A percentile compares a stretch with the other conserved stretches of the same genome.
Conservation (phyloP, 306 rosid genomes). For the Bauhinia variegata region DNA sequence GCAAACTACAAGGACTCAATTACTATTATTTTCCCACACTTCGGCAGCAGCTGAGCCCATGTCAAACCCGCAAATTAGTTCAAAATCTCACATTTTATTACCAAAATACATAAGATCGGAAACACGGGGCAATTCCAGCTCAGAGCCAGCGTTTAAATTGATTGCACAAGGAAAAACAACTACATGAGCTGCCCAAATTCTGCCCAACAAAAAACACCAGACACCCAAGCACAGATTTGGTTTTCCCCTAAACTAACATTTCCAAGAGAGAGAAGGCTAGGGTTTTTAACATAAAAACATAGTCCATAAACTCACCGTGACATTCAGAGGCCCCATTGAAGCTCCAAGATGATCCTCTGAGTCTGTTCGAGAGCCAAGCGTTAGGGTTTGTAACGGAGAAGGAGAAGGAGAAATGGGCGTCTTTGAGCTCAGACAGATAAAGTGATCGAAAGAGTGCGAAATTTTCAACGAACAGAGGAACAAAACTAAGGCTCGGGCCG, state of each 20-base stretch:
- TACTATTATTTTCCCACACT: slow-evolving; percentile 26
- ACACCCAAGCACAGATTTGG: slow-evolving; percentile 54
- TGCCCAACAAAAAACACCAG: slow-evolving; percentile 49
- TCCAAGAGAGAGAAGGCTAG: slow-evolving; percentile 52
- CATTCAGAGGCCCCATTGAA: slow-evolving; percentile 51
- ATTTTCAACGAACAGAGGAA: slow-evolving; percentile 88
- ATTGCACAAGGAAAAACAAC: slow-evolving; percentile 26
- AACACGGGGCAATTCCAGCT: slow-evolving; percentile 49
- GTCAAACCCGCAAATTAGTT: slow-evolving; percentile 34
- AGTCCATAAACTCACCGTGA: slow-evolving; percentile 74
- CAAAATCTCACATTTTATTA: slow-evolving; percentile 45
- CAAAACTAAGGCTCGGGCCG: slow-evolving; percentile 73
- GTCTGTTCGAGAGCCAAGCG: slow-evolving; percentile 46
- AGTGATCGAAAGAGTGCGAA: slow-evolving; percentile 95
- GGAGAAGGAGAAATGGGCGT: slow-evolving; percentile 44
- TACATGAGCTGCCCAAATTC: slow-evolving; percentile 42
- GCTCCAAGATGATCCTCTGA: slow-evolving; percentile 60
- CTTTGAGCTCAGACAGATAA: slow-evolving; percentile 66
- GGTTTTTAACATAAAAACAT: slow-evolving; percentile 51
- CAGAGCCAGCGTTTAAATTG: slow-evolving; percentile 41
- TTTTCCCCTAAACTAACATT: slow-evolving; percentile 24
- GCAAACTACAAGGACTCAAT: slow-evolving; percentile 15
- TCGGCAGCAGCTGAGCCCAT: slow-evolving; percentile 39
- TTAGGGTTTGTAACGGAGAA: slow-evolving; percentile 76
- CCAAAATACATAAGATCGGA: slow-evolving; percentile 57